phyloP scores from a whole-genome alignment of 1,139 yeast species.

The Wickerhamiella pararugosa region DNA sequence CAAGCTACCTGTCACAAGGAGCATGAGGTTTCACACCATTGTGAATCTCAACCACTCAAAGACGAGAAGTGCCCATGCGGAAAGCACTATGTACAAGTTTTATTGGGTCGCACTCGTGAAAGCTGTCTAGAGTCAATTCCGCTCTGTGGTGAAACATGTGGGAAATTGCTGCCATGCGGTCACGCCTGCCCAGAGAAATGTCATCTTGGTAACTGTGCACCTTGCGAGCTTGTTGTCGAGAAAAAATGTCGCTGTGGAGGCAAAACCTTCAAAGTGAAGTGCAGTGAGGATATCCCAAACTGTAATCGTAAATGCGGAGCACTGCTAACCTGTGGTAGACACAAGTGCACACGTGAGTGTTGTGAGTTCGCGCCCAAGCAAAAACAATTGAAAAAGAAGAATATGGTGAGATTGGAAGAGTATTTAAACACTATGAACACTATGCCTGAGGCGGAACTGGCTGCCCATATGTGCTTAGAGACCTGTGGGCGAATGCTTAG shows the following conservation, averaged over 20 bases:
- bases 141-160: slow-evolving; percentile 10
- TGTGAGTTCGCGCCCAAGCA: slow-evolving; percentile 7
- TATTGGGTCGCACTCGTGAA: slow-evolving; percentile 2
- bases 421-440: background rate
- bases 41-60: slow-evolving; percentile 5
- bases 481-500: slow-evolving; percentile 10
- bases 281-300: slow-evolving; percentile 4
- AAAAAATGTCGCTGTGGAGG: slow-evolving; percentile 8
- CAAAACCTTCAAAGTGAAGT: background rate
- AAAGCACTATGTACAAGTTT: background rate
- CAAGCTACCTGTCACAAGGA: slow-evolving; percentile 9
- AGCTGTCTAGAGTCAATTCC: slow-evolving; percentile 11
- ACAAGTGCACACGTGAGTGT: slow-evolving; percentile 10
- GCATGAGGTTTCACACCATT: no score
- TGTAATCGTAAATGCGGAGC: slow-evolving; percentile 10
- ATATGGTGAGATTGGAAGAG: slow-evolving; percentile 5
- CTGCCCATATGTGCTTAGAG: slow-evolving; percentile 11
- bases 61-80: slow-evolving; percentile 16
- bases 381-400: slow-evolving; percentile 1
- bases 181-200: slow-evolving; percentile 10
- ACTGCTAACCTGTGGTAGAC: slow-evolving; percentile 10
- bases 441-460: slow-evolving; percentile 9
- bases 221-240: slow-evolving; percentile 4
- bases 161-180: slow-evolving; percentile 9
- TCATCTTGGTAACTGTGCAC: slow-evolving; percentile 10